Percentiles rank a stretch among this genome's conserved stretches.
phyloP scores from a whole-genome alignment of 2,329 filamentous ascomycete genomes.

The Rhynchosporium secalis region DNA sequence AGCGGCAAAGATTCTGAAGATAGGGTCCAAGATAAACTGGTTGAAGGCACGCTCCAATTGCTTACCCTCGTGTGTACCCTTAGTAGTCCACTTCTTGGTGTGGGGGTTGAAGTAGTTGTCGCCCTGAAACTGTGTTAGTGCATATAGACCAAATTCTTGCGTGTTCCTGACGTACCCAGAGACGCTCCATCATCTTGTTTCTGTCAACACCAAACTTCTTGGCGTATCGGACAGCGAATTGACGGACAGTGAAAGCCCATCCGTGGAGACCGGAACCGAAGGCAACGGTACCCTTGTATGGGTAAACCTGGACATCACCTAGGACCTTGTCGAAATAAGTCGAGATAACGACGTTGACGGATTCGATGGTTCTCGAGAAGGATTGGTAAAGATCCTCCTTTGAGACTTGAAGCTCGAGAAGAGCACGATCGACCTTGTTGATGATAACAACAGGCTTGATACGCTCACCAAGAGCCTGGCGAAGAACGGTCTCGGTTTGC shows the following conservation, averaged over 20 bases:
- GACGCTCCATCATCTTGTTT: slow-evolving; percentile 99
- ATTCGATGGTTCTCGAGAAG: slow-evolving; percentile 99
- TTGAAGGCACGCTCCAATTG: slow-evolving; percentile 97
- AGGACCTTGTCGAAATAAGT: slow-evolving; percentile 97
- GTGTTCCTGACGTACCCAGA: slow-evolving; percentile 68
- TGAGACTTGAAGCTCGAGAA: slow-evolving; percentile 96
- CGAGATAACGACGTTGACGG: slow-evolving; percentile 99
- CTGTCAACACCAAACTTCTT: slow-evolving; percentile 99
- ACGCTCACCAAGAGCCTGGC: slow-evolving; percentile 98
- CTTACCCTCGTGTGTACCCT: slow-evolving; percentile 79
- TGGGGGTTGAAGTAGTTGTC: slow-evolving; percentile 99
- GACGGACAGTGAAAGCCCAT: slow-evolving; percentile 98
- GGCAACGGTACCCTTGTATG: slow-evolving; percentile 94
- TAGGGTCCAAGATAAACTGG: slow-evolving; percentile 99
- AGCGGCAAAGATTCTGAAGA: slow-evolving; percentile 96
- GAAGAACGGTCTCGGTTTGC: slow-evolving; percentile 99
- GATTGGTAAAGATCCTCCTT: slow-evolving; percentile 99
- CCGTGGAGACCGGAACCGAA: slow-evolving; percentile 99
- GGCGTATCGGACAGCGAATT: slow-evolving; percentile 93
- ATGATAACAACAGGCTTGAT: slow-evolving; percentile 99
- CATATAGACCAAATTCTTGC: neutral
- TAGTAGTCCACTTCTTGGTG: slow-evolving; percentile 99
- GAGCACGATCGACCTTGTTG: slow-evolving; percentile 99
- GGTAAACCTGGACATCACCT: slow-evolving; percentile 98
- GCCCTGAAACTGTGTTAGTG: slow-evolving; percentile 52